Evolutionary conservation across 2,329 filamentous ascomycete species (phyloP), one percentile per base, ranked within the genome.

Genomic region (Alternaria triticimaculans): DNA sequence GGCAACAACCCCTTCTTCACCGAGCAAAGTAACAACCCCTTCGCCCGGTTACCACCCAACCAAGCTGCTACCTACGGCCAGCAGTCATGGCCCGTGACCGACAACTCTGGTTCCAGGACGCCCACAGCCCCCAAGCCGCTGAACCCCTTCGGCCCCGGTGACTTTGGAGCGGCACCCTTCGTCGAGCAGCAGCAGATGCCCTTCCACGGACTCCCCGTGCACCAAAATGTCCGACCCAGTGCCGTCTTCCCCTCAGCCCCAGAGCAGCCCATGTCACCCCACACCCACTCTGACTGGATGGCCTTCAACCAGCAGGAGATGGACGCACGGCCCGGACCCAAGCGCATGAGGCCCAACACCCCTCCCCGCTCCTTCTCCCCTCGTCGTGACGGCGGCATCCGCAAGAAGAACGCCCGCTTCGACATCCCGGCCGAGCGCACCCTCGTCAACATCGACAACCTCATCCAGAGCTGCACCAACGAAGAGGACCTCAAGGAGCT

Each of bases 331-430:
- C 82, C 82, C 23, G 73, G 83, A 49, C 83, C 76, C 76, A 87
- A 82, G 80, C 86, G 76, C 75, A 89, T 91, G 85, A 86, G 86
- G 67, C 87, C 89, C 45, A 87, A 87, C 77, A 94, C 92, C 26
- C 85, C 87, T 59, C 87, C 91, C 80, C 88, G 89, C 77, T 91
- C 87, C 72, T 91, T 92, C 83, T 93, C 94, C 65, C 90, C 94
- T 60, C 83, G 88, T 57, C 88, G 92, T 72, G 89, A 93, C 60
- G 94, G 96, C 72, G 93, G 96, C 65, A 96, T 98, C 81, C 89
- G 96, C 76, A 99, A 99, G 89, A 98, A 98, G 91, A 99, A 98
- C 77, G 94, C 94, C 69, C 92, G 95, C 71, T 97, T 98, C 81
- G 95, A 98, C 77, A 99, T 99, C 71, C 96, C 96, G 10, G 90